These are phyloP conservation scores for Cajanus cajan DNA, from an alignment of 306 rosid genomes.

Conservation along the genomic window DNA sequence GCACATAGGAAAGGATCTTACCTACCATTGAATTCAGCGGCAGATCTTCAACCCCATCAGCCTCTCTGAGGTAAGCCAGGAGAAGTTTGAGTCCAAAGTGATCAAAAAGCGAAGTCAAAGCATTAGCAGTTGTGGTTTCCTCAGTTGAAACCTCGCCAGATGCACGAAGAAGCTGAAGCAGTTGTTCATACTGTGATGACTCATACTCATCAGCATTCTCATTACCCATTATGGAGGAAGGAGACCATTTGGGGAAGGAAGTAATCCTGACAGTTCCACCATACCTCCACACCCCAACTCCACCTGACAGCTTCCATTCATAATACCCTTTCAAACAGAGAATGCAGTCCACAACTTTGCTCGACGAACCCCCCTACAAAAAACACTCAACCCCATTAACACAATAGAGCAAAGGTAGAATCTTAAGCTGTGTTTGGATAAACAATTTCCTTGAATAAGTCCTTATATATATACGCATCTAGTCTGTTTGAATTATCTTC, in stretches of 20 bases:
- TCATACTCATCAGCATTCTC: conserved; percentile 82
- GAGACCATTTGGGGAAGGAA: conserved; percentile 66
- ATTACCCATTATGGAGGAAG: conserved; percentile 48
- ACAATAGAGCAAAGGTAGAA: neutral
- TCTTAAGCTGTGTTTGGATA: neutral
- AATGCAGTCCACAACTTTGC: conserved; percentile 95
- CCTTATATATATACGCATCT: too few species aligned
- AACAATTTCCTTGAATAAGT: too few species aligned
- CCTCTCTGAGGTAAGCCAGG: conserved; percentile 78
- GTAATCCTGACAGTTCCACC: conserved; percentile 94
- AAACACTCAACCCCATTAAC: neutral
- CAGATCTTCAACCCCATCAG: conserved; percentile 55
- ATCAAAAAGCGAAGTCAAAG: conserved; percentile 79
- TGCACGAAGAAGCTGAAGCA: conserved; percentile 67
- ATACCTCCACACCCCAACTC: conserved; percentile 96
- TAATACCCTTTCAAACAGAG: conserved; percentile 91
- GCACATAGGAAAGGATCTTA: conserved; percentile 54
- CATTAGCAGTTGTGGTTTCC: conserved; percentile 68
- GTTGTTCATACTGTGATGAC: conserved; percentile 70
- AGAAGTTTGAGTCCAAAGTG: conserved; percentile 81
- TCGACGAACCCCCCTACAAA: conserved; percentile 80
- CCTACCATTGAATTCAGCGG: conserved; percentile 97
- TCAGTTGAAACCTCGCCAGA: conserved; percentile 67
- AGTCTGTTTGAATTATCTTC: too few species aligned
- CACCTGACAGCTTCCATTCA: conserved; percentile 91